Percentiles rank a stretch among this genome's conserved stretches.
phyloP scores from a whole-genome alignment of 345 rosid species.

The Atalantia buxifolia region DNA sequence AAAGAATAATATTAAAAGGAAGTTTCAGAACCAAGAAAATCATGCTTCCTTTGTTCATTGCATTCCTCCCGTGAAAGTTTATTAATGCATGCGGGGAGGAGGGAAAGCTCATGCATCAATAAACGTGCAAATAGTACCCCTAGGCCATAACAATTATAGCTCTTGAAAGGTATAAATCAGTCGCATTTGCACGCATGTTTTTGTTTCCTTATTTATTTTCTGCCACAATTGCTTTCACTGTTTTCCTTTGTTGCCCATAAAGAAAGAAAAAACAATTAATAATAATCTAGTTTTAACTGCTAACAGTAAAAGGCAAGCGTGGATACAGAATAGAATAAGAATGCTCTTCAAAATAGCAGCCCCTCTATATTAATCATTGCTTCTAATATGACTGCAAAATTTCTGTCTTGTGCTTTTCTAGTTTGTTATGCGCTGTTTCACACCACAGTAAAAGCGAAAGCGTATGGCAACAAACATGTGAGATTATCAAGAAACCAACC shows the following conservation, averaged over 20 bases:
- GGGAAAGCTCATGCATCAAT: conserved; percentile 8
- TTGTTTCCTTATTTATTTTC: not conserved
- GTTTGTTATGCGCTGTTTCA: conserved; percentile 25
- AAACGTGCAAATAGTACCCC: conserved; percentile 11
- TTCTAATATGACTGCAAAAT: conserved; percentile 22
- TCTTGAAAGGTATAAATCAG: conserved; percentile 5
- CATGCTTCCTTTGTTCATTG: not conserved
- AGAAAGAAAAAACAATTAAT: not conserved
- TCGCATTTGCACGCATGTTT: not conserved
- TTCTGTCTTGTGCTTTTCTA: conserved; percentile 24
- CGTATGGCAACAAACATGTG: conserved; percentile 2
- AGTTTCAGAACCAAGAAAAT: conserved; percentile 6
- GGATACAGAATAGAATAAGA: not conserved
- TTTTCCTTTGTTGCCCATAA: not conserved
- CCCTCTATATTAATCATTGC: not conserved
- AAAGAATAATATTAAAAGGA: not conserved
- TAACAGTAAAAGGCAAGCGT: not conserved
- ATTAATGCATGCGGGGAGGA: conserved; percentile 12
- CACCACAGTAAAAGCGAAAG: conserved; percentile 14
- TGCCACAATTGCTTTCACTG: conserved; percentile 3
- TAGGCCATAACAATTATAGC: not conserved
- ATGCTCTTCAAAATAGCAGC: not conserved
- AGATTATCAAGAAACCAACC: conserved; percentile 29
- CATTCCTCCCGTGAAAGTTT: not conserved
- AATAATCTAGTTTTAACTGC: not conserved